phyloP scores from a whole-genome alignment of 2,329 filamentous ascomycete genomes.

The Arachnomyces sp. region DNA sequence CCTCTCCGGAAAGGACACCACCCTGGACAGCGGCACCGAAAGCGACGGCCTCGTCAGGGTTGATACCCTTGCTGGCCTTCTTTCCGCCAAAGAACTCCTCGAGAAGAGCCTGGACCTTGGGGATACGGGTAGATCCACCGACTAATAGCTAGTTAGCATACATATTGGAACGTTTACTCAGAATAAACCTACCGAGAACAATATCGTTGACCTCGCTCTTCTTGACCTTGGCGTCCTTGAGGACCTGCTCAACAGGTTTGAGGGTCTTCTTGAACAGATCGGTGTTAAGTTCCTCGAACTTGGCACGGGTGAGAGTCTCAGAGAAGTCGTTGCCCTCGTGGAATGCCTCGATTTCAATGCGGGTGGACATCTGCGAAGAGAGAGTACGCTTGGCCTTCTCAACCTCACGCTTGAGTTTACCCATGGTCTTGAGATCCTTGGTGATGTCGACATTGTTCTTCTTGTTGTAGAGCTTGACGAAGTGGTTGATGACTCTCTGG shows the following conservation, averaged over 20 bases:
- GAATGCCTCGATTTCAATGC: constrained; percentile 96
- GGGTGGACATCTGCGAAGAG: constrained; percentile 85
- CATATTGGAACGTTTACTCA: no score
- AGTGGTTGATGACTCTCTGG: constrained; percentile 92
- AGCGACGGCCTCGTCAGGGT: constrained; percentile 97
- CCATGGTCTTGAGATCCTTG: constrained; percentile 96
- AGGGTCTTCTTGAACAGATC: constrained; percentile 99
- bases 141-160: no score
- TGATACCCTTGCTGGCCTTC: constrained; percentile 98
- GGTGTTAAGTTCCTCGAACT: constrained; percentile 98
- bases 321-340: constrained; percentile 96
- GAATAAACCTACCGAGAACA: no score
- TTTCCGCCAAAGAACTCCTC: constrained; percentile 94
- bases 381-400: constrained; percentile 99
- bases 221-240: constrained; percentile 97
- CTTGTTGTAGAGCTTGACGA: constrained; percentile 98
- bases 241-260: constrained; percentile 96
- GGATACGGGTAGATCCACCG: constrained; percentile 97
- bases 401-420: constrained; percentile 98
- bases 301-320: constrained; percentile 94
- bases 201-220: constrained; percentile 94
- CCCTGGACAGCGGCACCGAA: constrained; percentile 96
- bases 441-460: constrained; percentile 86
- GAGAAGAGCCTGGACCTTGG: constrained; percentile 89
- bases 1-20: constrained; percentile 86